phyloP scores from a whole-genome alignment of 2,329 filamentous ascomycete genomes.

The Bipolaris victoriae region DNA sequence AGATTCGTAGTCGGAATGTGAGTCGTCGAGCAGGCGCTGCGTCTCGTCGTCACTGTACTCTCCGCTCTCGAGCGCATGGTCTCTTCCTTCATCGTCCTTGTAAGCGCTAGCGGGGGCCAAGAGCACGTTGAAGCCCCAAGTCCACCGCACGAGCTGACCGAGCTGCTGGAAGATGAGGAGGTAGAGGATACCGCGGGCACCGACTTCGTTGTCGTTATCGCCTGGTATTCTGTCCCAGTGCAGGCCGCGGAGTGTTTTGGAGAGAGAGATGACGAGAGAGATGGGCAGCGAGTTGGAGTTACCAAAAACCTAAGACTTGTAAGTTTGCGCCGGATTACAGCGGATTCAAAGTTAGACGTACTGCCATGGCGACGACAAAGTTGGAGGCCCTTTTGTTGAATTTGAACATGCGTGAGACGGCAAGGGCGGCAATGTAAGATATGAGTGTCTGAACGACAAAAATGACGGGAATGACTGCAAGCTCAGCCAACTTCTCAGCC shows the following conservation, averaged over 20 bases:
- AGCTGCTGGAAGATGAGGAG: constrained; percentile 97
- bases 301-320: constrained; percentile 73
- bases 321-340: constrained; percentile 12
- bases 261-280: constrained; percentile 90
- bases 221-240: constrained; percentile 92
- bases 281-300: constrained; percentile 99
- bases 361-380: constrained; percentile 95
- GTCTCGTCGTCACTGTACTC: constrained; percentile 61
- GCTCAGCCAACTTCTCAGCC: constrained; percentile 84
- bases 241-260: constrained; percentile 86
- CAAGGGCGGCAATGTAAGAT: constrained; percentile 77
- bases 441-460: constrained; percentile 87
- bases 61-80: constrained; percentile 54
- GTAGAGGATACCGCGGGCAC: constrained; percentile 90
- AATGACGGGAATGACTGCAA: constrained; percentile 94
- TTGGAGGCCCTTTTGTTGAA: constrained; percentile 87
- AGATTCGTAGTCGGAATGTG: constrained; percentile 56
- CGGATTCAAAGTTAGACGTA: constrained; percentile 46
- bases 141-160: constrained; percentile 94
- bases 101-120: constrained; percentile 83
- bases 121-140: constrained; percentile 95
- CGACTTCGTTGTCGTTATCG: constrained; percentile 95
- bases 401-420: constrained; percentile 75
- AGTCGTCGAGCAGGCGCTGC: constrained; percentile 49
- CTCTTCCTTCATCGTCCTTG: constrained; percentile 63